Evolutionary conservation across 2,329 filamentous ascomycete species (phyloP).

Genomic region (Stagonosporopsis tanaceti): DNA sequence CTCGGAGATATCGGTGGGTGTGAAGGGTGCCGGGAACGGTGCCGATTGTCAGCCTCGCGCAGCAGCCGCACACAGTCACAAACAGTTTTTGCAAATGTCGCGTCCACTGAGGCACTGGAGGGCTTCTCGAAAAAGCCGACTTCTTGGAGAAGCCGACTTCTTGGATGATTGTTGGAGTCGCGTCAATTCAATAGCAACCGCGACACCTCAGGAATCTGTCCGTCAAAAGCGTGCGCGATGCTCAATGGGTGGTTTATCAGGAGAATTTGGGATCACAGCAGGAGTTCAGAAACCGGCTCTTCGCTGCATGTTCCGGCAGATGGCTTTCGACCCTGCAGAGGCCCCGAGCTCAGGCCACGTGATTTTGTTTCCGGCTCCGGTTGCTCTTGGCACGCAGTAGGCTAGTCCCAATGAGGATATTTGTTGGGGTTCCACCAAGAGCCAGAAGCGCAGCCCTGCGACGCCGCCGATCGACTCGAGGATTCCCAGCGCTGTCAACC

Average conservation of each 20-base stretch:
- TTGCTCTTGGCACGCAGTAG: too few species aligned
- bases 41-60: slow-evolving; percentile 20
- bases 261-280: slow-evolving; percentile 6
- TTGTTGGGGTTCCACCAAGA: slow-evolving; percentile 5
- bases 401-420: slow-evolving; percentile 14
- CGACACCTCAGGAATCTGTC: slow-evolving; percentile 1
- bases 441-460: slow-evolving; percentile 5
- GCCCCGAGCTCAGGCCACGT: slow-evolving; percentile 10
- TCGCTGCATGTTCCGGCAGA: slow-evolving; percentile 14
- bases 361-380: neutral
- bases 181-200: neutral
- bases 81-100: neutral
- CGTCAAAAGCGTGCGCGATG: slow-evolving; percentile 4
- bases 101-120: slow-evolving; percentile 7
- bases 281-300: neutral
- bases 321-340: neutral
- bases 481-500: neutral
- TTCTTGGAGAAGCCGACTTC: neutral
- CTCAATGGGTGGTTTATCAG: neutral
- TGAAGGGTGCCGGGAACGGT: slow-evolving; percentile 11
- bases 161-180: neutral
- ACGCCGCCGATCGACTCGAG: slow-evolving; percentile 6
- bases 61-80: neutral
- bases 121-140: neutral
- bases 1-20: slow-evolving; percentile 29